Percentiles rank a stretch among this genome's conserved stretches.
phyloP scores from a whole-genome alignment of 495 filamentous ascomycete genomes.

The Penicillium fimorum region DNA sequence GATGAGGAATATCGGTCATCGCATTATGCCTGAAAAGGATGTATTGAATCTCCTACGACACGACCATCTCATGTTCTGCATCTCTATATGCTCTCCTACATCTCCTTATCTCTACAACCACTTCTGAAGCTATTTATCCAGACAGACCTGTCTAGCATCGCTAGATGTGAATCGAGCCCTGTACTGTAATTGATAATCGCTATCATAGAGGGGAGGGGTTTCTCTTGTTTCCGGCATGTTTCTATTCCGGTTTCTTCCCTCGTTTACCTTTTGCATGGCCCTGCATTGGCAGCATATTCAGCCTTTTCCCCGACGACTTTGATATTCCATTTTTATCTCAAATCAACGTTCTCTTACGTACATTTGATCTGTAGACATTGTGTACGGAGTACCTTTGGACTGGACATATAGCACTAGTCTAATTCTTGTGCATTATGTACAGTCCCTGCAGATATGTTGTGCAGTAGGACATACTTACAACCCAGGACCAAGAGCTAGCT shows the following conservation, averaged over 20 bases:
- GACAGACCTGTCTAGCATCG: slow-evolving; percentile 2
- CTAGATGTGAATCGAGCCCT: not conserved
- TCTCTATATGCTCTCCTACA: slow-evolving; percentile 4
- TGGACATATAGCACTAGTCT: not conserved
- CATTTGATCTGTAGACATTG: not conserved
- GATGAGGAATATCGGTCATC: slow-evolving; percentile 8
- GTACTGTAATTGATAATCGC: slow-evolving; percentile 17
- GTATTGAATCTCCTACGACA: slow-evolving; percentile 15
- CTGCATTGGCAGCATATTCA: slow-evolving; percentile 13
- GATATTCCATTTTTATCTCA: not conserved
- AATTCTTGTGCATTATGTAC: slow-evolving; percentile 5
- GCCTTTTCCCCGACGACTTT: slow-evolving; percentile 4
- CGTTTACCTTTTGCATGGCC: slow-evolving; percentile 15
- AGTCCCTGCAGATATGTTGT: slow-evolving; percentile 10
- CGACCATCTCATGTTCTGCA: slow-evolving; percentile 25
- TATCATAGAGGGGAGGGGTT: slow-evolving; percentile 2
- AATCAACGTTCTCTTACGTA: slow-evolving; percentile 3
- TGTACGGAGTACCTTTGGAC: not conserved
- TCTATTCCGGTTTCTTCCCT: not conserved
- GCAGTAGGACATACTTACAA: not conserved
- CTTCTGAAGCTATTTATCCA: slow-evolving; percentile 2
- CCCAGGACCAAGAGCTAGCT: not conserved
- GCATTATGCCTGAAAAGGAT: slow-evolving; percentile 17
- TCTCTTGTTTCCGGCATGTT: slow-evolving; percentile 14
- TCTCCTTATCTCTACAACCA: not conserved